Base-by-base conservation (phyloP, 495 filamentous ascomycete species). In the Thermochaetoides thermophila region DNA sequence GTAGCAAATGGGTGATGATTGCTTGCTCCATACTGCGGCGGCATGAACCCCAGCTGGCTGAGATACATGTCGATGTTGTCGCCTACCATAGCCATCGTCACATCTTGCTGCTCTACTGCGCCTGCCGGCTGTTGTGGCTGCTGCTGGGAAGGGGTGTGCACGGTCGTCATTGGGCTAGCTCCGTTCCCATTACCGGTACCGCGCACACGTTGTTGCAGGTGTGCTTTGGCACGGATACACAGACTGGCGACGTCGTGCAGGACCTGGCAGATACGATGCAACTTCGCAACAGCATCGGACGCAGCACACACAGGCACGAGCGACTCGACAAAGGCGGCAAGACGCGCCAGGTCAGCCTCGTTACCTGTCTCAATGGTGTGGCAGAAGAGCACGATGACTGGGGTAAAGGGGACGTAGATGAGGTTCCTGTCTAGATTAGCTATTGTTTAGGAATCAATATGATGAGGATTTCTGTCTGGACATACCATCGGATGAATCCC, bases 361-460 rank as follows among this genome's bases (percentile, higher is more conserved):
- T 57, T 43, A 0, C 55, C 60, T 0, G 61, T 64, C 45, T 71
- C 65, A 37, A 81, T 69, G 3, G 72, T 62, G 38, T 79, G 66
- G 58, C 76, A 78, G 59, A 81, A 80, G 4, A 81, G 58, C 2
- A 80, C 70, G 30, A 78, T 75, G 46, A 78, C 74, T 0, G 76
- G 77, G 23, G 73, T 68, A 44, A 81, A 79, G 3, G 76, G 77
- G 8, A 71, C 63, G 43, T 73, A 63, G 14, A 81, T 57, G 17
- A 81, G 60, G 1, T 69, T 68, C 74, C 75, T 78, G 15, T 26
- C 5, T 19, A 14, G 23, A 7, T 19, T 15, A 8, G 3, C 17
- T 1, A 4, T 9, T 34, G n/a, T 35, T 15, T 22, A n/a, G n/a
- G n/a, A n/a, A n/a, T n/a, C n/a, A n/a, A n/a, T n/a, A n/a, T n/a